These are phyloP conservation scores for Epichloe coenophiala DNA, from an alignment of 2,329 filamentous ascomycete genomes.

Conservation along the genomic window DNA sequence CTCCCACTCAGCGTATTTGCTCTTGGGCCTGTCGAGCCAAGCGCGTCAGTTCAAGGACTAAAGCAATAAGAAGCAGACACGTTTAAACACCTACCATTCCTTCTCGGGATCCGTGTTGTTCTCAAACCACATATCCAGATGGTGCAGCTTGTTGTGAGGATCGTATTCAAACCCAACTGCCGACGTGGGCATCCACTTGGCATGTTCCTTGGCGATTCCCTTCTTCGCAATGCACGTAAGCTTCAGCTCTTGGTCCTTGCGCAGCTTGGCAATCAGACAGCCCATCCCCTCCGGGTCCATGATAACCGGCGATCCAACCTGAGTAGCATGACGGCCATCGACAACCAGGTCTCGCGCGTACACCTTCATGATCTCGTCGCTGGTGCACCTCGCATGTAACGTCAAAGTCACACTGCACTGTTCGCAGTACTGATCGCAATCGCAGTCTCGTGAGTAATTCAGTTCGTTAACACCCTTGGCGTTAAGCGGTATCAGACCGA, in stretches of 20 bases:
- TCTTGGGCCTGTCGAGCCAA: constrained; percentile 51
- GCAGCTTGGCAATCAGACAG: constrained; percentile 77
- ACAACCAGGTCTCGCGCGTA: constrained; percentile 82
- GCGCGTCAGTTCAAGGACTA: background rate
- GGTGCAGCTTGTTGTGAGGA: constrained; percentile 87
- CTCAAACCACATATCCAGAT: constrained; percentile 93
- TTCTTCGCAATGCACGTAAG: constrained; percentile 93
- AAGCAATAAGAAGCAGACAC: background rate
- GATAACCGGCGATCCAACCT: constrained; percentile 72
- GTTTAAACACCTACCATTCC: constrained; percentile 57
- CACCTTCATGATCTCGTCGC: constrained; percentile 82
- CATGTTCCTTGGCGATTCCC: constrained; percentile 96
- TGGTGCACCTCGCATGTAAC: constrained; percentile 73
- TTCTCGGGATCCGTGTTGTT: constrained; percentile 52
- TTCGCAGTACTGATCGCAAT: constrained; percentile 91
- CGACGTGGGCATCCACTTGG: constrained; percentile 89
- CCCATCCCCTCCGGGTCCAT: constrained; percentile 71
- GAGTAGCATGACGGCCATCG: constrained; percentile 54
- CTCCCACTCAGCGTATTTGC: constrained; percentile 67
- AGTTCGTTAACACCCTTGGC: constrained; percentile 73
- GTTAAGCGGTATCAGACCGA: constrained; percentile 80
- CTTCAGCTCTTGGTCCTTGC: constrained; percentile 78
- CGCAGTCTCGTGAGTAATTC: constrained; percentile 83
- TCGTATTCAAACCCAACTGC: constrained; percentile 97
- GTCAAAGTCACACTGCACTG: constrained; percentile 76